Base-by-base conservation (phyloP, 345 rosid genomes). In the Microthlaspi erraticum region DNA sequence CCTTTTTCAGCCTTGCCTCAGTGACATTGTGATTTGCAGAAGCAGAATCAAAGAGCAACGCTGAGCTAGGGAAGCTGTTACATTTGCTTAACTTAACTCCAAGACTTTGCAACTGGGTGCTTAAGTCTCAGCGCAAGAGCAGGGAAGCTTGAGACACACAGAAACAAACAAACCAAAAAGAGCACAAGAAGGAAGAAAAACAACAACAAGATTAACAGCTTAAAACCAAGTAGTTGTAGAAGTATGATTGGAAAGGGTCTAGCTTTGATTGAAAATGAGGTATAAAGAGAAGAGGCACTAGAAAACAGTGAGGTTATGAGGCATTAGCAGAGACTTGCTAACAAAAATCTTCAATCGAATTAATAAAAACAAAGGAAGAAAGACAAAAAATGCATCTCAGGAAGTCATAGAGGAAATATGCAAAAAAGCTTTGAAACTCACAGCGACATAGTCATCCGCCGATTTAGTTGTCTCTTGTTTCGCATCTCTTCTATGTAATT, bases 391-490 rank as follows among this genome's bases (percentile, higher is more conserved):
- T 32, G 39, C 51, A 42, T 50, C 66, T 26, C 45, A 31, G 38
- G 38, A 74, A 57, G 48, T 60, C 65, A 74, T 48, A 59, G n/a
- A 42, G 53, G 26, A 68, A 61, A 36, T 36, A 63, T 29, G 60
- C 46, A 69, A 26, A 56, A 56, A 68, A 48, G 43, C 26, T 37
- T 54, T 4, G 23, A 39, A 64, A 61, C 98, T 90, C 82, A 93
- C 98, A 76, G 93, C 97, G 52, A 90, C 75, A 69, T 65, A 55
- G 58, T 39, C 76, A 77, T 73, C 77, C 64, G 60, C 68, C 31
- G 57, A 31, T 59, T 10, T 49, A 39, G 34, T 48, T 73, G 48
- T 79, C 65, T 77, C 77, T 59, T 82, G 80, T 64, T 56, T 58
- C 42, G 63, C 72, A 20, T 80, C 78, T 67, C 66, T 77, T 79